phyloP scores from a whole-genome alignment of 2,329 filamentous ascomycete species.

The Fusarium sp. region DNA sequence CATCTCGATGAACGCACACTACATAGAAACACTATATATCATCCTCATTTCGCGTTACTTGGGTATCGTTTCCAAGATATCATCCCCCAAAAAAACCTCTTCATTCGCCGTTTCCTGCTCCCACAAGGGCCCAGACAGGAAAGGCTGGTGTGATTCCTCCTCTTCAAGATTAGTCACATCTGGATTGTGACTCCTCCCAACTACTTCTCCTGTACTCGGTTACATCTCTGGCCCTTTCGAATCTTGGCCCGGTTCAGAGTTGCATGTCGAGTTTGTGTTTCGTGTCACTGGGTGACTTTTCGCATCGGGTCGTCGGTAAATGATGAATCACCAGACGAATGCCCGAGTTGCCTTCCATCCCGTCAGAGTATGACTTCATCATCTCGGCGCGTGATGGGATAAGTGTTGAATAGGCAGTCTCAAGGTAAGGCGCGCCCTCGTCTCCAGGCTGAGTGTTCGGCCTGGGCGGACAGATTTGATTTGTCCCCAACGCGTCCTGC shows the following conservation, averaged over 20 bases:
- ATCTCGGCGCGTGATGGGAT: neutral
- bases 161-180: neutral
- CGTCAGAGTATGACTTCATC: neutral
- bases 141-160: neutral
- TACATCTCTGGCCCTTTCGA: neutral
- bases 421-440: neutral
- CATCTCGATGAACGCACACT: neutral
- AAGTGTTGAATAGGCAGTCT: neutral
- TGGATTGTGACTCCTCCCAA: neutral
- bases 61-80: conserved; percentile 18
- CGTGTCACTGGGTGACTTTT: neutral
- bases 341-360: neutral
- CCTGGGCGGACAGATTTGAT: neutral
- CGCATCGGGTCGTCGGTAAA: neutral
- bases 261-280: neutral
- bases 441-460: neutral
- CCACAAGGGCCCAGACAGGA: neutral
- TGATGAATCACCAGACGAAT: neutral
- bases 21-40: conserved; percentile 9
- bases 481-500: neutral
- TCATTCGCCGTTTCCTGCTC: neutral
- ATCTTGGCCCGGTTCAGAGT: neutral
- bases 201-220: neutral
- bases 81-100: neutral
- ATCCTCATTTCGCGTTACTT: conserved; percentile 16